Percentiles rank a stretch among this genome's conserved stretches.
Conservation (phyloP, 352 stramenopile genomes). For the Phytophthora fragariaefolia region DNA sequence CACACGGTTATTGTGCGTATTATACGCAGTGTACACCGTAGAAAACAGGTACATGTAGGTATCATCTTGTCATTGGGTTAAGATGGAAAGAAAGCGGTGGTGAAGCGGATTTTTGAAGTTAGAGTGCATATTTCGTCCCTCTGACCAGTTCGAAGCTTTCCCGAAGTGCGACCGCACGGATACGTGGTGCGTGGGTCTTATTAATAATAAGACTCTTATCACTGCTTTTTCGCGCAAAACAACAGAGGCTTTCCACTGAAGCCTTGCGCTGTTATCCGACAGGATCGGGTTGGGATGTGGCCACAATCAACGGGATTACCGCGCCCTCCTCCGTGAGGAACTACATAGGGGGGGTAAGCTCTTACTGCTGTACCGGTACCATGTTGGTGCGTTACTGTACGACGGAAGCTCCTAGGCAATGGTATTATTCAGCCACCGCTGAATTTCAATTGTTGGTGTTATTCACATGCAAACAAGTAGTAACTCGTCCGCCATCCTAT, state of each 20-base stretch:
- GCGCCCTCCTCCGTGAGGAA: neutral
- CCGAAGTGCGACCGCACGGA: neutral
- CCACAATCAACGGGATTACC: slow-evolving; percentile 16
- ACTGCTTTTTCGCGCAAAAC: slow-evolving; percentile 17
- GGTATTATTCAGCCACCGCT: slow-evolving; percentile 5
- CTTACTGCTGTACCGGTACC: no score
- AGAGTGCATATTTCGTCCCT: slow-evolving; percentile 1
- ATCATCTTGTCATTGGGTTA: slow-evolving; percentile 22
- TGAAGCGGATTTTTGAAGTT: slow-evolving; percentile 8
- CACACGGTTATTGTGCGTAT: slow-evolving; percentile 23
- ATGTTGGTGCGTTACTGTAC: no score
- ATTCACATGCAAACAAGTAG: slow-evolving; percentile 43
- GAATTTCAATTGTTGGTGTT: slow-evolving; percentile 24
- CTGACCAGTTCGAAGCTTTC: slow-evolving; percentile 15
- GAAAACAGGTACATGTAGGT: slow-evolving; percentile 26
- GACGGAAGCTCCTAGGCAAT: no score
- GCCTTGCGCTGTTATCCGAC: slow-evolving; percentile 7
- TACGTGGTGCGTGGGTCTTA: neutral
- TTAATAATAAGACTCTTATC: slow-evolving; percentile 6
- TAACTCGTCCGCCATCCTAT: slow-evolving; percentile 33
- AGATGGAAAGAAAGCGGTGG: slow-evolving; percentile 12
- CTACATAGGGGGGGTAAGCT: slow-evolving; percentile 3
- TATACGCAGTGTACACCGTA: slow-evolving; percentile 29
- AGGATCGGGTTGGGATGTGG: slow-evolving; percentile 1
- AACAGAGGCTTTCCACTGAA: no score